Conservation (phyloP, 148 eudicot genomes). For the Chenopodium berlandieri region DNA sequence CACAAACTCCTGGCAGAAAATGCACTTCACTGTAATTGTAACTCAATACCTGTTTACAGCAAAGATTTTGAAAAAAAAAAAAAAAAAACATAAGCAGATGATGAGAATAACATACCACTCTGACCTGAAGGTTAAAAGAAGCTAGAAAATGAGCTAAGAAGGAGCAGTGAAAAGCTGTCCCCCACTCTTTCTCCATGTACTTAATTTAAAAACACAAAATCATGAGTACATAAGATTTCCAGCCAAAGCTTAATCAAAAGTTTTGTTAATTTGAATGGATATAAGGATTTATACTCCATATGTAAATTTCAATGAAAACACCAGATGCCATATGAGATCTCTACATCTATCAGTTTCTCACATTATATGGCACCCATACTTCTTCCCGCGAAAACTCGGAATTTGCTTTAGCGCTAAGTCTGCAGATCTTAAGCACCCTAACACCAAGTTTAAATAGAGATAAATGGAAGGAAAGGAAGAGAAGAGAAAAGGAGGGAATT, state of each 20-base stretch:
- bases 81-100: background rate
- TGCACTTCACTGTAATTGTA: background rate
- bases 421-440: background rate
- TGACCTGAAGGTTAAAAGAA: background rate
- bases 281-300: background rate
- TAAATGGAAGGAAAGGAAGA: too few relatives aligned
- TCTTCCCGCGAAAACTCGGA: too few relatives aligned
- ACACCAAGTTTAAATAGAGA: too few relatives aligned
- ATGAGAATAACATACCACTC: background rate
- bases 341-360: background rate
- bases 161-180: background rate
- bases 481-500: too few relatives aligned
- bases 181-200: background rate
- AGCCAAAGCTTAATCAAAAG: background rate
- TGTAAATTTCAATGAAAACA: background rate
- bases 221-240: background rate
- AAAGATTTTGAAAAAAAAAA: background rate
- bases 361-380: background rate
- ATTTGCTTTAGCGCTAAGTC: background rate
- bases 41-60: background rate
- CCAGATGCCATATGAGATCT: background rate
- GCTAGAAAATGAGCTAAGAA: background rate
- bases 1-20: background rate
- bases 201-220: background rate
- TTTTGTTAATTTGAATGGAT: background rate